A percentile compares a stretch with the other conserved stretches of the same genome.
These are phyloP conservation scores for Aspergillus brasiliensis DNA, from an alignment of 2,329 filamentous ascomycete species.

Conservation along the genomic window DNA sequence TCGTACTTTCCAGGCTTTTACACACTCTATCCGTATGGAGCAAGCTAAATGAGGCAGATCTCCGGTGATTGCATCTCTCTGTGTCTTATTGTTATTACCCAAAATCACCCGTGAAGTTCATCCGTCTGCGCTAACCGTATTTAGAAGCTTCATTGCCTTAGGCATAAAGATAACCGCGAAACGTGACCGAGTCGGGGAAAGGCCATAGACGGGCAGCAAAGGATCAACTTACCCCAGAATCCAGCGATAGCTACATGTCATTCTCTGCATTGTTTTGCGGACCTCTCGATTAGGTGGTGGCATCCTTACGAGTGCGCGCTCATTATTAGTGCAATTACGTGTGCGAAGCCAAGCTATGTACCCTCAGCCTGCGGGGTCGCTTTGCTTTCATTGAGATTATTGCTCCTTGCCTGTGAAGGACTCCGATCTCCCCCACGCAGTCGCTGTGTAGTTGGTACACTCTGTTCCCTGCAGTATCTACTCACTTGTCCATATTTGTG, in stretches of 20 bases:
- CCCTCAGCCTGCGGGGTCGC: not conserved
- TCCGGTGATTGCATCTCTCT: too few relatives aligned
- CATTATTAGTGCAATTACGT: not conserved
- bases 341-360: not conserved
- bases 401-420: not conserved
- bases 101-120: not conserved
- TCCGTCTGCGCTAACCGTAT: slow-evolving; percentile 9
- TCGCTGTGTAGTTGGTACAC: not conserved
- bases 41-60: not conserved
- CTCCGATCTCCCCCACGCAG: not conserved
- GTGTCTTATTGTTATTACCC: too few relatives aligned
- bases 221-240: not conserved
- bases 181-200: slow-evolving; percentile 23
- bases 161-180: slow-evolving; percentile 14
- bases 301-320: not conserved
- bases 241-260: not conserved
- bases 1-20: too few relatives aligned
- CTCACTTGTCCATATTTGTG: not conserved
- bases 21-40: too few relatives aligned
- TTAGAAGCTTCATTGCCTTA: slow-evolving; percentile 10
- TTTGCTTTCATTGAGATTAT: not conserved
- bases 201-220: not conserved
- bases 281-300: not conserved
- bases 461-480: too few relatives aligned
- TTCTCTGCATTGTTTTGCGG: too few relatives aligned